phyloP scores from a whole-genome alignment of 2,329 filamentous ascomycete genomes.

The Talaromyces pinophilus region DNA sequence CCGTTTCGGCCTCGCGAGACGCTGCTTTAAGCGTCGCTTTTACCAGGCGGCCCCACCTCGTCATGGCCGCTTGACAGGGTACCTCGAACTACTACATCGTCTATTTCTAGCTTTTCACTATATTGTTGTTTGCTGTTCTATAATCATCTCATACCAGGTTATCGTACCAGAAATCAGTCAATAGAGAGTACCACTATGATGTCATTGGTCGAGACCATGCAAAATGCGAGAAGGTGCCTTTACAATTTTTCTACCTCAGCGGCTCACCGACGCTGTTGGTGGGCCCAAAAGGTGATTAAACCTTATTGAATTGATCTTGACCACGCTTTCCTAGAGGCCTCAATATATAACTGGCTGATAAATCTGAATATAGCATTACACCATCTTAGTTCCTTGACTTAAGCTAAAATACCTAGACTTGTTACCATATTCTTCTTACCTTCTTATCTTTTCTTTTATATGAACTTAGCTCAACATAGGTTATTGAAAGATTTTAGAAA shows the following conservation, averaged over 20 bases:
- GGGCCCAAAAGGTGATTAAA: neutral
- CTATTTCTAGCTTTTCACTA: conserved; percentile 6
- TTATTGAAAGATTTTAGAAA: conserved; percentile 1
- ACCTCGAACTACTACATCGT: neutral
- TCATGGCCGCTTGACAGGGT: neutral
- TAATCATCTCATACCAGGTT: neutral
- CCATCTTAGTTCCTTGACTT: neutral
- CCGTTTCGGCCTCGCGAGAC: conserved; percentile 5
- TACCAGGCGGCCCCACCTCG: conserved; percentile 15
- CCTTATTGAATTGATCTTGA: neutral
- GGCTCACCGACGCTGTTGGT: conserved; percentile 6
- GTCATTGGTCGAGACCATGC: neutral
- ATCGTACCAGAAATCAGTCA: neutral
- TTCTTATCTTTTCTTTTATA: neutral
- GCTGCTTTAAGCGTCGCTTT: conserved; percentile 17
- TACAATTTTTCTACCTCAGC: neutral
- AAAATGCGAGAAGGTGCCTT: conserved; percentile 5
- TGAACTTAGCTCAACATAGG: neutral
- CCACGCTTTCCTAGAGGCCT: neutral
- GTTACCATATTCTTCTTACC: neutral
- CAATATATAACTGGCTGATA: neutral
- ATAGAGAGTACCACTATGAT: neutral
- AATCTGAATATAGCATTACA: conserved; percentile 8
- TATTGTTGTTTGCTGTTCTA: neutral
- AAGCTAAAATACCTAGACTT: conserved; percentile 5